Evolutionary conservation across 1,284 basidiomycete genomes (phyloP).

Genomic region (Ustilago curta): DNA sequence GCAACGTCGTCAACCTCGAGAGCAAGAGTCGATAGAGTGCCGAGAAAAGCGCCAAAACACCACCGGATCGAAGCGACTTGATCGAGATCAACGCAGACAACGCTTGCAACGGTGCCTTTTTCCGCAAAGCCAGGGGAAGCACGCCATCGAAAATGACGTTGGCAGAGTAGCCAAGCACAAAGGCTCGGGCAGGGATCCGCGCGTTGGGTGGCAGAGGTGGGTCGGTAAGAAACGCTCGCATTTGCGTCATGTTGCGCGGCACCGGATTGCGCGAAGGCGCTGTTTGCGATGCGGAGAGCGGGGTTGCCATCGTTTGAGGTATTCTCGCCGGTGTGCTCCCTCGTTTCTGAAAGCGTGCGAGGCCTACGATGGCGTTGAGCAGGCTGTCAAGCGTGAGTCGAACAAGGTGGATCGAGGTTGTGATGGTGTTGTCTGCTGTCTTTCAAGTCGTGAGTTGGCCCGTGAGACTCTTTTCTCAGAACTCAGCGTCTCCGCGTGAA

Average conservation of each 20-base stretch:
- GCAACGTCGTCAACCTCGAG: constrained; percentile 30
- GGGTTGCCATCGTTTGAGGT: constrained; percentile 24
- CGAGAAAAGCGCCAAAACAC: constrained; percentile 49
- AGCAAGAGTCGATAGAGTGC: constrained; percentile 50
- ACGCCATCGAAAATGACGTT: constrained; percentile 51
- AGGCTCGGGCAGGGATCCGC: constrained; percentile 37
- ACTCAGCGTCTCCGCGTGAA: no score
- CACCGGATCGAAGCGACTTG: constrained; percentile 37
- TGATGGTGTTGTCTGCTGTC: no score
- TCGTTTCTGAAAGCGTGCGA: not conserved
- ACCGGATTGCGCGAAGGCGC: constrained; percentile 25
- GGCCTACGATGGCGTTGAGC: no score
- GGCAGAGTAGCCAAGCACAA: constrained; percentile 43
- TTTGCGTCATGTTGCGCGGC: constrained; percentile 14
- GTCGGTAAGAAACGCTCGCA: constrained; percentile 18
- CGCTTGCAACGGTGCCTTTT: constrained; percentile 40
- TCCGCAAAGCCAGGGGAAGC: constrained; percentile 39
- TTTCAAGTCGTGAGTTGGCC: no score
- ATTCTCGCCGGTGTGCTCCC: not conserved
- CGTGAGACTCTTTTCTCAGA: no score
- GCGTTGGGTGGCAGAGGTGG: constrained; percentile 39
- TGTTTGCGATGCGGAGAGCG: constrained; percentile 41
- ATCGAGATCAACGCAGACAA: constrained; percentile 36
- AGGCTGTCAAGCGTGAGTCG: not conserved
- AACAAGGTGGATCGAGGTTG: no score